Base-by-base conservation (phyloP, 306 rosid species). In the Lagenaria siceraria region DNA sequence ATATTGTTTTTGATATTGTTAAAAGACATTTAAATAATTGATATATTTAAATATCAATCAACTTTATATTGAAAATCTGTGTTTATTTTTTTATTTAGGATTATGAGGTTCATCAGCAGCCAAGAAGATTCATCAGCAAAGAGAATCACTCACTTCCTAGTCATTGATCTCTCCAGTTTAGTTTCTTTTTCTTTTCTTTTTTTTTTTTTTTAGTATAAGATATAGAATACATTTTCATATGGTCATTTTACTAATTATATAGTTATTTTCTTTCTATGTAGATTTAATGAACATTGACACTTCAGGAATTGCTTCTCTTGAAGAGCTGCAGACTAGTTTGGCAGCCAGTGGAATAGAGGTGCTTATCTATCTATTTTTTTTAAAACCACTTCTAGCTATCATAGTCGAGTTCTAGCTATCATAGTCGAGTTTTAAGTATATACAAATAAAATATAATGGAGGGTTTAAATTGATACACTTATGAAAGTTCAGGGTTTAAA, bases 271-370 rank as follows among this genome's bases (percentile, higher is more conserved):
- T 46, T 74, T 64, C 21, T 59, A 24, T 29, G 29, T 61, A 91
- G 97, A 85, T 87, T 86, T 91, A 81, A 87, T 87, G 84, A 89
- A 86, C 78, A 81, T 91, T 42, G 98, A 93, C 76, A 91, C 97
- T 13, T 83, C 96, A 2, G 97, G 93, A 78, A 87, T 93, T 80
- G 89, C 88, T 80, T 61, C 89, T 27, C 81, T 91, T 0, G 89
- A 83, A 81, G 96, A 91, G 59, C 70, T 93, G 84, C 88, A 87
- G 25, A 84, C 72, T 74, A 78, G 54, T 79, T 80, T 93, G 87
- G 77, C 59, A 42, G 75, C 90, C 51, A 83, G 78, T 59, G 89
- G 89, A 72, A 83, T 87, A 36, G 85, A 89, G 92, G 97, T 91
- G 24, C 5, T 33, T 36, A 7, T 63, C 22, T 63, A 7, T 62